A percentile compares a stretch with the other conserved stretches of the same genome.
phyloP scores from a whole-genome alignment of 371 early-diverging fungal species.

The Lichtheimia hyalospora region DNA sequence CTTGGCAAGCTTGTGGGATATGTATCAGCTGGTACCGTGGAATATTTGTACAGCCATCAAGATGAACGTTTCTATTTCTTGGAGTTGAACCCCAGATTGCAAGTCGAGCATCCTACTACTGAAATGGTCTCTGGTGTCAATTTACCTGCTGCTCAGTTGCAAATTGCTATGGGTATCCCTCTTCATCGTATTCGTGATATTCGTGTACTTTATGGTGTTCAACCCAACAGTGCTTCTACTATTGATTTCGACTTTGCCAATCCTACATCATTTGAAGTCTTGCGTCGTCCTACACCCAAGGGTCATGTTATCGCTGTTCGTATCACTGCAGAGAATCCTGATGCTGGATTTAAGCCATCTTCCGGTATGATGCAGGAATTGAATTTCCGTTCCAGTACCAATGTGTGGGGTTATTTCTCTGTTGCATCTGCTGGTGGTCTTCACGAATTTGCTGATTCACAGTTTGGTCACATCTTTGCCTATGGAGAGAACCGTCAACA shows the following conservation, averaged over 20 bases:
- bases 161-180: slow-evolving; percentile 98
- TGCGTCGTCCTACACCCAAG: slow-evolving; percentile 91
- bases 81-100: slow-evolving; percentile 97
- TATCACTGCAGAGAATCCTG: slow-evolving; percentile 99
- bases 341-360: slow-evolving; percentile 98
- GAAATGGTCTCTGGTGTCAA: slow-evolving; percentile 99
- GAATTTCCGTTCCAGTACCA: slow-evolving; percentile 91
- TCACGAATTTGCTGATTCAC: slow-evolving; percentile 98
- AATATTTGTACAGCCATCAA: slow-evolving; percentile 92
- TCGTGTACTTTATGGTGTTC: slow-evolving; percentile 89
- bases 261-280: slow-evolving; percentile 73
- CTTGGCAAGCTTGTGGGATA: slow-evolving; percentile 95
- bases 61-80: slow-evolving; percentile 93
- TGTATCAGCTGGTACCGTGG: slow-evolving; percentile 97
- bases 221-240: slow-evolving; percentile 77
- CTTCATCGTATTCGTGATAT: slow-evolving; percentile 93
- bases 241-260: slow-evolving; percentile 92
- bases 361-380: slow-evolving; percentile 95
- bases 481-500: slow-evolving; percentile 95
- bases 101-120: slow-evolving; percentile 99
- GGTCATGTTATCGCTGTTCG: slow-evolving; percentile 98
- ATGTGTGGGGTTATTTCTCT: slow-evolving; percentile 99
- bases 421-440: slow-evolving; percentile 93
- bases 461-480: slow-evolving; percentile 99
- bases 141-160: slow-evolving; percentile 96